Conservation (phyloP, 2,329 filamentous ascomycete species). For the Akanthomyces lecanii region DNA sequence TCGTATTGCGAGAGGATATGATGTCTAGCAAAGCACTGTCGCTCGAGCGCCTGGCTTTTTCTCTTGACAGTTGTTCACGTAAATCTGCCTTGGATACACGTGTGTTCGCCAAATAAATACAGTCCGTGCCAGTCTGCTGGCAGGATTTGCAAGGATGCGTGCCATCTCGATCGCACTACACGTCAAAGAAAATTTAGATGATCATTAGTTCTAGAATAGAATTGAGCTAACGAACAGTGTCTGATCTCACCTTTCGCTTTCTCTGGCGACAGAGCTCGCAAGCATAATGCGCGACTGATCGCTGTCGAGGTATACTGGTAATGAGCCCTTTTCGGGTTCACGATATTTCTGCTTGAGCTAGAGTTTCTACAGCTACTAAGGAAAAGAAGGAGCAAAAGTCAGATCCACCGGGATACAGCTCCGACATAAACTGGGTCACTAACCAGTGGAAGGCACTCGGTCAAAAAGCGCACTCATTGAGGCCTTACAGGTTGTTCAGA, state of each 20-base stretch:
- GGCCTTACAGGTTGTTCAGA: no score
- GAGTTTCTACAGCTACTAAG: not conserved
- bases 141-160: not conserved
- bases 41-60: not conserved
- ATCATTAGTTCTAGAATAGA: no score
- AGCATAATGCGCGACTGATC: not conserved
- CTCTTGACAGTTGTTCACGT: not conserved
- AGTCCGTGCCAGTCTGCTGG: not conserved
- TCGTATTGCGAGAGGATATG: no score
- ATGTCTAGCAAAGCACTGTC: not conserved
- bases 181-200: not conserved
- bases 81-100: constrained; percentile 11
- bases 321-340: not conserved
- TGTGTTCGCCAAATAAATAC: not conserved
- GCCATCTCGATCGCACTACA: constrained; percentile 12
- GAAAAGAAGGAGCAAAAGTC: not conserved
- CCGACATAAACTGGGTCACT: not conserved
- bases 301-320: constrained; percentile 3
- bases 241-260: constrained; percentile 4
- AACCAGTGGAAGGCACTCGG: no score
- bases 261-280: constrained; percentile 15
- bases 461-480: no score
- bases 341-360: not conserved
- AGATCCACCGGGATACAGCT: not conserved
- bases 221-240: not conserved